A percentile compares a stretch with the other conserved stretches of the same genome.
phyloP scores from a whole-genome alignment of 1,139 yeast genomes.

The Ogataea hybrid region DNA sequence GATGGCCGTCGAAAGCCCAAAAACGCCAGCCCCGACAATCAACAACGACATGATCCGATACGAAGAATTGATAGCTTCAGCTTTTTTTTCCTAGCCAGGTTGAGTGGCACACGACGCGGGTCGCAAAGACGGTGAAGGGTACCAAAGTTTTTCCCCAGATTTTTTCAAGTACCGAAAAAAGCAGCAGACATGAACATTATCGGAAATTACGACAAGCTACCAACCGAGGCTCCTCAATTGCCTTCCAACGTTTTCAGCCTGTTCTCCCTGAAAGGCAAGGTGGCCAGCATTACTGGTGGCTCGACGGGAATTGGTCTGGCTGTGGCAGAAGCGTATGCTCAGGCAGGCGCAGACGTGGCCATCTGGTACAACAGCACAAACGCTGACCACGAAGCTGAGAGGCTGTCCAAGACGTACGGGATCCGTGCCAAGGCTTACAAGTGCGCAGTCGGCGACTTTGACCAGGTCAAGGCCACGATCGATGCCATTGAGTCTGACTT shows the following conservation, averaged over 20 bases:
- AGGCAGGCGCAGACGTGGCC: constrained; percentile 89
- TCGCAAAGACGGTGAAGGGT: no score
- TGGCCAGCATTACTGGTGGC: constrained; percentile 81
- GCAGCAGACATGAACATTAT: constrained; percentile 38
- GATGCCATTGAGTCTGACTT: constrained; percentile 63
- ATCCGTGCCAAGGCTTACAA: constrained; percentile 65
- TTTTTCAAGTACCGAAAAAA: constrained; percentile 24
- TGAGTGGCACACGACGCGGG: no score
- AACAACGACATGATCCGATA: constrained; percentile 11
- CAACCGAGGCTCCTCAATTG: constrained; percentile 19
- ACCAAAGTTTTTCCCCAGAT: not conserved
- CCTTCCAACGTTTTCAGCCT: constrained; percentile 40
- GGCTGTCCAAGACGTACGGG: constrained; percentile 54
- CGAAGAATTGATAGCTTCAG: not conserved
- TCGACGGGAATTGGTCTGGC: constrained; percentile 84
- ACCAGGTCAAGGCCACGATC: constrained; percentile 54
- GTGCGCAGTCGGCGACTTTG: constrained; percentile 59
- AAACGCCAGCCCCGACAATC: constrained; percentile 38
- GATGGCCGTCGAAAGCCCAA: constrained; percentile 39
- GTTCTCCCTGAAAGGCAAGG: constrained; percentile 74
- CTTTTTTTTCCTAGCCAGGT: not conserved
- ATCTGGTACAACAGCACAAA: constrained; percentile 71
- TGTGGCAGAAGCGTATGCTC: constrained; percentile 81
- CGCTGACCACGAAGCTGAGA: constrained; percentile 57
- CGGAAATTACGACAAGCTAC: not conserved